Base-by-base conservation (phyloP, 495 filamentous ascomycete species). In the Jackrogersella multiformis region DNA sequence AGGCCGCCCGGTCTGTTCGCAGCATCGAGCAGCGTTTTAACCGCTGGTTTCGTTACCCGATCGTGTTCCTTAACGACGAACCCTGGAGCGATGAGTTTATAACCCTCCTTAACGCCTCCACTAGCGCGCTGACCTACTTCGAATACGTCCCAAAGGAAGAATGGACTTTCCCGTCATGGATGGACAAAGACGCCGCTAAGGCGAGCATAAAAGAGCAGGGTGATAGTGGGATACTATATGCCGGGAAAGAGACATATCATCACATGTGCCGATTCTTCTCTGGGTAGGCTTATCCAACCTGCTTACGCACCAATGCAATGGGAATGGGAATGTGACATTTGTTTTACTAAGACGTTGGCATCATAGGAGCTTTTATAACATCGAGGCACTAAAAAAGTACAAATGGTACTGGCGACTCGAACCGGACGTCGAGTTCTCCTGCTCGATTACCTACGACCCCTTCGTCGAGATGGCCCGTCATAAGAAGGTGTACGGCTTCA, bases 261-360 rank as follows among this genome's bases (percentile, higher is more conserved):
- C 92, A 97, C 80, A 96, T 96, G 92, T 96, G 92, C 75, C 86
- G 95, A 49, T 99, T 99, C 82, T 97, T 97, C 79, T 99, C 94
- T 39, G 95, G 94, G 91, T 94, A 79, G 28, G 77, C 32, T 38
- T 42, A 34, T 64, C 30, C 6, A 21, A 10, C 36, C 15, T 28
- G 21, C 21, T 51, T 18, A 48, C 13, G 45, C 36, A 42, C 15
- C 21, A 18, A 16, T 41, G 61, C n/a, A n/a, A n/a, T n/a, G n/a
- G n/a, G n/a, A n/a, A n/a, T n/a, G n/a, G n/a, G n/a, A n/a, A n/a
- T n/a, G n/a, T n/a, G n/a, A n/a, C n/a, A n/a, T n/a, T n/a, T n/a
- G n/a, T n/a, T n/a, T n/a, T 49, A 28, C 56, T 49, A 6, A 46
- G 35, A 18, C 49, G 18, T 12, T 34, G 48, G 42, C 58, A 15